A percentile compares a stretch with the other conserved stretches of the same genome.
phyloP scores from a whole-genome alignment of 2,329 filamentous ascomycete genomes.

The Didymella arachidicola region DNA sequence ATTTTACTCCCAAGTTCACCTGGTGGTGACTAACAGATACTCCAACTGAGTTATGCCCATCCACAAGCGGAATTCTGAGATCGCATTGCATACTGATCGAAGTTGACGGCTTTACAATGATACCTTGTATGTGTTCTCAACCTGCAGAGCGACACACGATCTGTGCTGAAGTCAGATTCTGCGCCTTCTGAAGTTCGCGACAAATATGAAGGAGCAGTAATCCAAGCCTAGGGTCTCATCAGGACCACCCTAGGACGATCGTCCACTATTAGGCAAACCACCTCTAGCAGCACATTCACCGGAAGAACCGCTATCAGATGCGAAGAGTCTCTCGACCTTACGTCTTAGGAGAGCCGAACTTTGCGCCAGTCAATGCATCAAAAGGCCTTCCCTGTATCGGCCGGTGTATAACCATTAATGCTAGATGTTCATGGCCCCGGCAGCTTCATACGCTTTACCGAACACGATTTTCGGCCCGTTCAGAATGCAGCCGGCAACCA shows the following conservation, averaged over 20 bases:
- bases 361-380: not conserved
- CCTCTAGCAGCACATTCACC: not conserved
- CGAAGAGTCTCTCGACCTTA: not conserved
- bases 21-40: not conserved
- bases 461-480: constrained; percentile 14
- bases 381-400: not conserved
- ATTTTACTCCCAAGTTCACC: not conserved
- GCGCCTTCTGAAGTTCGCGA: not conserved
- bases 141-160: not conserved
- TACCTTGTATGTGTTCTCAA: not conserved
- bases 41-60: not conserved
- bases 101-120: not conserved
- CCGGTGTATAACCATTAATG: not conserved
- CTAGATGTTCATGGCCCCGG: not conserved
- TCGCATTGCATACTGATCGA: not conserved
- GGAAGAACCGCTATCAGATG: not conserved
- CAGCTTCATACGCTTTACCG: constrained; percentile 1
- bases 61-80: not conserved
- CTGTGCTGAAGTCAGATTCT: not conserved
- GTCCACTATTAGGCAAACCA: not conserved
- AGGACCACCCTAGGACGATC: not conserved
- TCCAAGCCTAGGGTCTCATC: not conserved
- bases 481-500: not conserved
- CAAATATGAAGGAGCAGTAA: not conserved
- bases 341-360: not conserved